These are phyloP conservation scores for Spergularia marina DNA, from an alignment of 148 eudicot species.

Conservation along the genomic window DNA sequence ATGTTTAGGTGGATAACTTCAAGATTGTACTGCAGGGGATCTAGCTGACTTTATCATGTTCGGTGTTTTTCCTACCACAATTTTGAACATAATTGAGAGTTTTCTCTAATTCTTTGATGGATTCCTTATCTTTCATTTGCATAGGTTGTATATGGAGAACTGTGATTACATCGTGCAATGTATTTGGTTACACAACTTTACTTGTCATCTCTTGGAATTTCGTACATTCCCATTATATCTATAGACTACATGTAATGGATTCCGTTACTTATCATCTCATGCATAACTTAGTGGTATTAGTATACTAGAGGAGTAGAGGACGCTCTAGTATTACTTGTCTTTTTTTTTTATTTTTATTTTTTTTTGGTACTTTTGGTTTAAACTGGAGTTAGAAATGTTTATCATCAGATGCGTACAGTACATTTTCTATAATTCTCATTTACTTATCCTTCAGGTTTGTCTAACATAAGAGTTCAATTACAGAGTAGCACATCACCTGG, in stretches of 20 bases:
- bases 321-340: not conserved
- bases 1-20: not conserved
- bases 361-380: not conserved
- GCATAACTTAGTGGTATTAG: not conserved
- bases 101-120: too few species aligned
- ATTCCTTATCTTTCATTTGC: not conserved
- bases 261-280: not conserved
- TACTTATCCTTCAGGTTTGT: not conserved
- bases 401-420: not conserved
- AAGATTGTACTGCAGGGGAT: not conserved
- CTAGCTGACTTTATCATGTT: too few species aligned
- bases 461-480: slow-evolving; percentile 13
- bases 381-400: not conserved
- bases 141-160: not conserved
- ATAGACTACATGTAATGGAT: not conserved
- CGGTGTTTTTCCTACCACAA: too few species aligned
- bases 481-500: slow-evolving; percentile 27
- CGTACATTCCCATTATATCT: not conserved
- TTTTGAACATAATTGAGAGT: too few species aligned
- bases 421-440: not conserved
- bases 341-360: too few species aligned
- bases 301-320: not conserved
- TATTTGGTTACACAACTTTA: not conserved
- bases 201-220: not conserved
- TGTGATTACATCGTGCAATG: not conserved